These are phyloP conservation scores for Macrolepiota dolichaula DNA, from an alignment of 768 basidiomycete species.

Conservation along the genomic window DNA sequence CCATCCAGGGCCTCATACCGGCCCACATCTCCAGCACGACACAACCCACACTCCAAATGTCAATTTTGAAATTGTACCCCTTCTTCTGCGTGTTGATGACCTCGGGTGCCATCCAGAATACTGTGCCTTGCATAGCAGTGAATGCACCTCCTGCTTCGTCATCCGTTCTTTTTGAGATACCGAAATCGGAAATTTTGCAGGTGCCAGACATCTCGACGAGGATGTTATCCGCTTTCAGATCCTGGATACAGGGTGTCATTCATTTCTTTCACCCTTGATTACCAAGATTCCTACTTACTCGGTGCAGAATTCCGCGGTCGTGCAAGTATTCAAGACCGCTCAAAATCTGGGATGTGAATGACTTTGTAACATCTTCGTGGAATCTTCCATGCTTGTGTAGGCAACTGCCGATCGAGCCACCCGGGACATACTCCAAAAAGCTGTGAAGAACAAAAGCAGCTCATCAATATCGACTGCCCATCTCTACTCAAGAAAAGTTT, in stretches of 20 bases:
- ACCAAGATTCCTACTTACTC: slow-evolving; percentile 45
- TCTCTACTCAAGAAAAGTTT: neutral
- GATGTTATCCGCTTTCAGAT: slow-evolving; percentile 98
- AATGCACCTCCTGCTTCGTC: slow-evolving; percentile 81
- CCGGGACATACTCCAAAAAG: slow-evolving; percentile 98
- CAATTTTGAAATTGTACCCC: slow-evolving; percentile 95
- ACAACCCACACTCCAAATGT: slow-evolving; percentile 98
- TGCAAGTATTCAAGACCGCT: slow-evolving; percentile 92
- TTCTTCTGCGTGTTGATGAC: slow-evolving; percentile 84
- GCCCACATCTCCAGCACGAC: slow-evolving; percentile 99
- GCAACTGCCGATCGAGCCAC: slow-evolving; percentile 91
- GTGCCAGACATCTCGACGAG: slow-evolving; percentile 88
- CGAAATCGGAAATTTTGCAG: slow-evolving; percentile 98
- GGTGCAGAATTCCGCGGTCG: slow-evolving; percentile 85
- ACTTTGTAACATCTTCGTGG: slow-evolving; percentile 87
- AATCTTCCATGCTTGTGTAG: slow-evolving; percentile 91
- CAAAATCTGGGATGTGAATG: slow-evolving; percentile 90
- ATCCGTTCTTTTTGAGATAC: slow-evolving; percentile 94
- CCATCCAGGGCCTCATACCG: slow-evolving; percentile 91
- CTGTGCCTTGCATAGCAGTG: slow-evolving; percentile 95
- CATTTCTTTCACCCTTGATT: neutral
- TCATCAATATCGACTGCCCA: slow-evolving; percentile 1
- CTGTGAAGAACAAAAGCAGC: slow-evolving; percentile 35
- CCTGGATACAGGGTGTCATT: slow-evolving; percentile 40
- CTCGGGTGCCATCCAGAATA: slow-evolving; percentile 99